phyloP scores from a whole-genome alignment of 352 stramenopile genomes.

The Pythium dissimile region DNA sequence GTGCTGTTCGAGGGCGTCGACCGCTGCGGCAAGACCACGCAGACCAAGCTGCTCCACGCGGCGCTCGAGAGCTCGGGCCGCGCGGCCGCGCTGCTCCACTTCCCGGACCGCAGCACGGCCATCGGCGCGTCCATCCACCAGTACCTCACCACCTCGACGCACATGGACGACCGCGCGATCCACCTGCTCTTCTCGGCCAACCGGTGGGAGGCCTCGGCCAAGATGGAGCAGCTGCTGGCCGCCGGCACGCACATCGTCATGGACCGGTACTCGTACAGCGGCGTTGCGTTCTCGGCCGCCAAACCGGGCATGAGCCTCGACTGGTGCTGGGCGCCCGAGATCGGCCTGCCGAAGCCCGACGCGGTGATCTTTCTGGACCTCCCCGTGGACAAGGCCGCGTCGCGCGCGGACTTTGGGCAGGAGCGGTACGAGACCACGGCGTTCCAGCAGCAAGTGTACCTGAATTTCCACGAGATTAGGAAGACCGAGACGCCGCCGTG shows the following conservation, averaged over 20 bases:
- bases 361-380: conserved; percentile 98
- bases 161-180: conserved; percentile 96
- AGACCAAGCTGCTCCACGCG: conserved; percentile 91
- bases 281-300: conserved; percentile 97
- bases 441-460: conserved; percentile 86
- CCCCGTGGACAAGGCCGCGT: conserved; percentile 82
- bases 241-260: conserved; percentile 93
- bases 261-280: conserved; percentile 97
- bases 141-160: conserved; percentile 90
- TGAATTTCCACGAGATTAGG: conserved; percentile 79
- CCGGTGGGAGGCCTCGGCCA: conserved; percentile 94
- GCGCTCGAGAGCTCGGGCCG: conserved; percentile 28
- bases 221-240: conserved; percentile 62
- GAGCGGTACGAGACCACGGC: conserved; percentile 90
- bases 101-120: conserved; percentile 80
- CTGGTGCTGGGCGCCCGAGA: conserved; percentile 98
- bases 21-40: conserved; percentile 98
- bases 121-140: conserved; percentile 97
- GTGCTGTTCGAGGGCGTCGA: conserved; percentile 99
- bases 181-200: conserved; percentile 99
- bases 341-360: conserved; percentile 96
- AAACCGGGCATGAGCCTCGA: conserved; percentile 93
- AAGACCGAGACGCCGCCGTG: conserved; percentile 37
- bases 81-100: conserved; percentile 59
- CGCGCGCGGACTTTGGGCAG: conserved; percentile 91